phyloP scores from a whole-genome alignment of 768 basidiomycete species.

The Psilocybe sp. region DNA sequence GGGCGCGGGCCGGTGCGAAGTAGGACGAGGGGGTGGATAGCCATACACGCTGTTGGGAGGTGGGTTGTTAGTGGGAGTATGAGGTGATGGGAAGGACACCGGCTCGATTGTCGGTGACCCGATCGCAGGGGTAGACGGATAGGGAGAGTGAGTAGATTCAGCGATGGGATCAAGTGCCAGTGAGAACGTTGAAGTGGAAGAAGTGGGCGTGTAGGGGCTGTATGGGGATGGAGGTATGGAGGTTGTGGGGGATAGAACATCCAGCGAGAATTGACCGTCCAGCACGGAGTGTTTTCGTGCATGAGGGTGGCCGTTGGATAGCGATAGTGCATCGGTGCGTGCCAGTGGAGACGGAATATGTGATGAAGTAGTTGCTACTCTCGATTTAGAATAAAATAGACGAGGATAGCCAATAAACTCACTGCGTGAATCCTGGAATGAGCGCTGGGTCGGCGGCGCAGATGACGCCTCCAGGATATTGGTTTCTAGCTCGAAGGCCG shows the following conservation, averaged over 20 bases:
- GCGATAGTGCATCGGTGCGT: slow-evolving; percentile 48
- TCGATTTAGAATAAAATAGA: slow-evolving; percentile 1
- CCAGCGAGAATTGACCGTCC: slow-evolving; percentile 43
- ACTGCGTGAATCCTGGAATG: slow-evolving; percentile 23
- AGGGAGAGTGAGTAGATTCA: slow-evolving; percentile 22
- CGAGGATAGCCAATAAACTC: slow-evolving; percentile 3
- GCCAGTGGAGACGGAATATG: slow-evolving; percentile 42
- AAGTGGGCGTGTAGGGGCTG: slow-evolving; percentile 33
- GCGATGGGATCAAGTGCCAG: slow-evolving; percentile 35
- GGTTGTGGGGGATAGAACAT: slow-evolving; percentile 27
- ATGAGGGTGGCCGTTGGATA: slow-evolving; percentile 67
- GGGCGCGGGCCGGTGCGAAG: slow-evolving; percentile 28
- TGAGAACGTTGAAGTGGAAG: slow-evolving; percentile 43
- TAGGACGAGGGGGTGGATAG: slow-evolving; percentile 29
- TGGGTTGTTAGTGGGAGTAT: slow-evolving; percentile 18
- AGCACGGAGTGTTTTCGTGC: slow-evolving; percentile 72
- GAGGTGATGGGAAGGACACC: slow-evolving; percentile 22
- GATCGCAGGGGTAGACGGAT: slow-evolving; percentile 25
- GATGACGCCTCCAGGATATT: slow-evolving; percentile 31
- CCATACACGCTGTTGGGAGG: slow-evolving; percentile 26
- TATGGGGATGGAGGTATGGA: slow-evolving; percentile 27
- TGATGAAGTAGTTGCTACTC: slow-evolving; percentile 30
- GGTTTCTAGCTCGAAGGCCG: slow-evolving; percentile 44
- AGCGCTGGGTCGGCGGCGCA: slow-evolving; percentile 26
- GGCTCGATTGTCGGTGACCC: slow-evolving; percentile 29